Evolutionary conservation across 495 filamentous ascomycete species (phyloP).

Genomic region (Collariella sp.): DNA sequence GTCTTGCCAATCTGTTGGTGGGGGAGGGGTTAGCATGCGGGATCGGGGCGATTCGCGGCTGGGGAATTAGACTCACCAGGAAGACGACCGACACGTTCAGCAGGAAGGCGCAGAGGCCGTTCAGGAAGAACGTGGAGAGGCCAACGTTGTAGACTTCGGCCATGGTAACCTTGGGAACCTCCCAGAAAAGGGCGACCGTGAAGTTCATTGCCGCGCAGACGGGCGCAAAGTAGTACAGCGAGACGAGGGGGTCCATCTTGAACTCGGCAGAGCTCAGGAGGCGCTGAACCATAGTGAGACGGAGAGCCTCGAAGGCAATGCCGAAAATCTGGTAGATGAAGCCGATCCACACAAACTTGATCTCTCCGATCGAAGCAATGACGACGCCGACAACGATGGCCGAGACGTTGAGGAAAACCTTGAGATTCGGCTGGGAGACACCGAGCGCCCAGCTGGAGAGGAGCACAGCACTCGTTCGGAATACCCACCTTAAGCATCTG

Average conservation of each 20-base stretch:
- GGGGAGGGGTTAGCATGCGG: conserved; percentile 18
- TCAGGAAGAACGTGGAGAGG: conserved; percentile 62
- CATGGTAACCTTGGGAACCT: conserved; percentile 62
- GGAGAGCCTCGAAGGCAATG: conserved; percentile 82
- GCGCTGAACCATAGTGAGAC: conserved; percentile 84
- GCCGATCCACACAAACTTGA: conserved; percentile 79
- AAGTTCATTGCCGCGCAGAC: conserved; percentile 88
- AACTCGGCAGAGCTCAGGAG: conserved; percentile 82
- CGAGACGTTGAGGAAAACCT: conserved; percentile 74
- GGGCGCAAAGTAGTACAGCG: conserved; percentile 92
- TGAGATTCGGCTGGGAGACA: conserved; percentile 66
- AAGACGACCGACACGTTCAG: conserved; percentile 93
- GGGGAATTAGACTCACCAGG: conserved; percentile 53
- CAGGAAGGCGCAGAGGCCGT: conserved; percentile 75
- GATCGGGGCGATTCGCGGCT: neutral
- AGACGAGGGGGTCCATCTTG: conserved; percentile 97
- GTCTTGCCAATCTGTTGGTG: conserved; percentile 81
- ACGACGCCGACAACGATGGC: conserved; percentile 84
- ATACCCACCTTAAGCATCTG: conserved; percentile 86
- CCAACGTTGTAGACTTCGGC: conserved; percentile 68
- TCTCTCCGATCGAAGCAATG: conserved; percentile 85
- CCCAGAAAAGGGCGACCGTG: conserved; percentile 66
- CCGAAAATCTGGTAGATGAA: conserved; percentile 81
- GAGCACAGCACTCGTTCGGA: conserved; percentile 71
- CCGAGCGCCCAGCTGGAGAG: conserved; percentile 76